phyloP scores from a whole-genome alignment of 805 yeast species.

The Cyberlindnera amylophila region DNA sequence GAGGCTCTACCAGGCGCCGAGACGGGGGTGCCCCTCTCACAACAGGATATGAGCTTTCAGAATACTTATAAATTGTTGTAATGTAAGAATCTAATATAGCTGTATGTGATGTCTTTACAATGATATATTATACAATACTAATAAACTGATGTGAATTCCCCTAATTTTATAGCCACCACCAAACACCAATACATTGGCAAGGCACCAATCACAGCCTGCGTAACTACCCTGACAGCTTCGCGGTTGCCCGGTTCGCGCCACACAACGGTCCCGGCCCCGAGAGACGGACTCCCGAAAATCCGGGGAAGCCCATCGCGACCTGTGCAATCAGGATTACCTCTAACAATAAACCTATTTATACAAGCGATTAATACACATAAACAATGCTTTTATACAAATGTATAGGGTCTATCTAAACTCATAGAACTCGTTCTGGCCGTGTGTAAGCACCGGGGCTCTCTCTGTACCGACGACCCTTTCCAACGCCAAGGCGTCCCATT shows the following conservation, averaged over 20 bases:
- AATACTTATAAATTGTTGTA: no score
- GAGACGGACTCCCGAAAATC: constrained; percentile 8
- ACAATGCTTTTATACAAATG: no score
- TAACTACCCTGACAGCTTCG: constrained; percentile 5
- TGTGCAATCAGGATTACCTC: constrained; percentile 1
- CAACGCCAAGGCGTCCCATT: constrained; percentile 73
- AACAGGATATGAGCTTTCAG: no score
- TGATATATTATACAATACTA: no score
- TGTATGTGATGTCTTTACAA: no score
- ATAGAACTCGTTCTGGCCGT: constrained; percentile 67
- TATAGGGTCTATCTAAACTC: constrained; percentile 59
- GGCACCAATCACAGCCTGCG: constrained; percentile 1
- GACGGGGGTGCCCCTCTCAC: no score
- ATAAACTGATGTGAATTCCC: no score
- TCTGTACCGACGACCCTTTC: constrained; percentile 83
- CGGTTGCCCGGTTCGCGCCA: constrained; percentile 6
- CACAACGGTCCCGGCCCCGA: constrained; percentile 8
- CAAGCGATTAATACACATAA: no score
- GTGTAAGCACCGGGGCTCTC: constrained; percentile 63
- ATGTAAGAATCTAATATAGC: no score
- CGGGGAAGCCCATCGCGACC: constrained; percentile 8
- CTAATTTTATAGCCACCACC: no score
- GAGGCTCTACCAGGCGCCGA: background rate
- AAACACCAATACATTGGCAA: background rate
- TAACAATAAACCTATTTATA: no score